Base-by-base conservation (phyloP, 306 rosid species). In the Hylodesmum podocarpum region DNA sequence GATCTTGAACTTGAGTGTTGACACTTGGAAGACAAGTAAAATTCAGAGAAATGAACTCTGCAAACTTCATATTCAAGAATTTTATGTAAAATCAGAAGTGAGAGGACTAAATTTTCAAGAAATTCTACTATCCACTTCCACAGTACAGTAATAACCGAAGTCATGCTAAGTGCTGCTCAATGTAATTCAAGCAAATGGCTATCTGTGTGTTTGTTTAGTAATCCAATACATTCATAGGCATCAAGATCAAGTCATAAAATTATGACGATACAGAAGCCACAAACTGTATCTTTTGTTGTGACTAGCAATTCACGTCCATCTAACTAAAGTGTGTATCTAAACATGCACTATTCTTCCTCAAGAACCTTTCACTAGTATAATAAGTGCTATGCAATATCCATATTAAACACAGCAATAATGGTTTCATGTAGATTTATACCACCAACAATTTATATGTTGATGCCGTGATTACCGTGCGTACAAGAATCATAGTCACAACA, bases 141-240 rank as follows among this genome's bases (percentile, higher is more conserved):
- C 61, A 58, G 36, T 43, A 57, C 36, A 75, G 25, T 61, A 37
- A 25, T 50, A 74, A 44, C 76, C 59, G 25, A 78, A 69, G 76
- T 33, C 46, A 36, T 29, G 50, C 59, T 33, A 16, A 57, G 1
- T 68, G 76, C 76, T 49, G 27, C 47, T 18, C 33, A 31, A 31
- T 22, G n/a, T 13, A 24, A 21, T 8, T 61, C 65, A 59, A 55
- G 7, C 19, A 67, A 40, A 77, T 77, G 19, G n/a, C n/a, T n/a
- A n/a, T n/a, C n/a, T n/a, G n/a, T n/a, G n/a, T n/a, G n/a, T n/a
- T n/a, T n/a, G n/a, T n/a, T n/a, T n/a, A n/a, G n/a, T n/a, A n/a
- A n/a, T n/a, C n/a, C n/a, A n/a, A n/a, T n/a, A n/a, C n/a, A n/a
- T n/a, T n/a, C n/a, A n/a, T n/a, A n/a, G n/a, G n/a, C n/a, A n/a